Base-by-base conservation (phyloP, 345 rosid species). In the Anacardium occidentale region DNA sequence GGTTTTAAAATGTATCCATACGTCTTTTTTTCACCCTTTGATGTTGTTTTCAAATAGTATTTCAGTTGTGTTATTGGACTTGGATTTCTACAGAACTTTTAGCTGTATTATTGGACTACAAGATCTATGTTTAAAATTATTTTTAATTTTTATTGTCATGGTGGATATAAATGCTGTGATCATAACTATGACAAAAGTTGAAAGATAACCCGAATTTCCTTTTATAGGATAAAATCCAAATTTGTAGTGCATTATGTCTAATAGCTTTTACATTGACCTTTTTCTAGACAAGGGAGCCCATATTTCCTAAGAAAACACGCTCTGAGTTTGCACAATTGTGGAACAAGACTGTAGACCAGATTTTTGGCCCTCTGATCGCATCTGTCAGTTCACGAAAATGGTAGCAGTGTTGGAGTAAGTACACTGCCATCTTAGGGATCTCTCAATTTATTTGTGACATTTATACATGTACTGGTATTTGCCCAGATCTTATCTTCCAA, bases 331-430 rank as follows among this genome's bases (percentile, higher is more conserved):
- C 87, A 57, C 87, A 80, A 60, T n/a, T 82, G 69, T 90, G 99
- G 98, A 88, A 93, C 91, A 85, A 81, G 84, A 83, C 96, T 64
- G 96, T 93, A 72, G 98, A 96, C 66, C 82, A 81, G 81, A 80
- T 88, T 63, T 86, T 93, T 62, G 88, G 84, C 65, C 91, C 95
- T 50, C 65, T 86, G 10, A 84, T 95, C 71, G 84, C 82, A 42
- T 85, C 78, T 57, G 76, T 90, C 63, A 85, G 89, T 74, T 91
- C 98, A 3, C 89, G 91, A 64, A 84, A 83, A 71, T 88, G 86
- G 90, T 88, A 89, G 78, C 74, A 64, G 48, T 66, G 12, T 64
- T 77, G 40, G 34, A 34, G 57, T 54, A 55, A 61, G 51, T 68
- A 53, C 57, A 22, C 14, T 17, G 7, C 13, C 24, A n/a, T 8